phyloP scores from a whole-genome alignment of 345 rosid species.

The Eucalyptus victrix region DNA sequence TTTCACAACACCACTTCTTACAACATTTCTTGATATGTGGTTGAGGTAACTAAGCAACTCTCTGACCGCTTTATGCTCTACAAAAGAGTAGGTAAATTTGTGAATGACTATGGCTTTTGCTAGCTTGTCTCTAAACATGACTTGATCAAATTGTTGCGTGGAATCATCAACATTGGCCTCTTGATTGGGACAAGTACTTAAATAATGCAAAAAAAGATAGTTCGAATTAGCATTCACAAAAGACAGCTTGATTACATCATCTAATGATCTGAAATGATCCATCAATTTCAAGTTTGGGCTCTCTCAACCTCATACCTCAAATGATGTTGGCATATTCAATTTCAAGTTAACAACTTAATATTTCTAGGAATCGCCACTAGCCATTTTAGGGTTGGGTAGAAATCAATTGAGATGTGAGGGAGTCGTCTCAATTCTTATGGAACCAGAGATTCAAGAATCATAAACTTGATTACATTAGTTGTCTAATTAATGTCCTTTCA shows the following conservation, averaged over 20 bases:
- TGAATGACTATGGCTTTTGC: not conserved
- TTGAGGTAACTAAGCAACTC: not conserved
- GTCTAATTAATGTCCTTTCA: no score
- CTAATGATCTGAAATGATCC: no score
- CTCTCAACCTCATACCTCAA: no score
- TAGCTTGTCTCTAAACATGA: not conserved
- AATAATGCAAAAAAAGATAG: not conserved
- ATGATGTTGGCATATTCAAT: no score
- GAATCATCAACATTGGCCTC: not conserved
- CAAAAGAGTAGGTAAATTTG: not conserved
- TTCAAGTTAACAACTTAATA: no score
- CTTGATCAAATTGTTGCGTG: rapidly evolving
- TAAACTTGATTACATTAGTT: no score
- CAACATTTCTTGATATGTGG: not conserved
- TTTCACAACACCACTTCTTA: not conserved
- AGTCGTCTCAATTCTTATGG: no score
- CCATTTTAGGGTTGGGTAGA: no score
- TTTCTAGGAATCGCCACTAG: rapidly evolving
- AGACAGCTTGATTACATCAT: no score
- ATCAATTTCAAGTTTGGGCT: rapidly evolving
- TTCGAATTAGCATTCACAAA: no score
- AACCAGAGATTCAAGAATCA: no score
- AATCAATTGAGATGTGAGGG: no score
- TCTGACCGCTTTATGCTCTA: rapidly evolving
- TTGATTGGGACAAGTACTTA: not conserved